A percentile compares a stretch with the other conserved stretches of the same genome.
Conservation (phyloP, 2,329 filamentous ascomycete species). For the Metarhizium humberi region DNA sequence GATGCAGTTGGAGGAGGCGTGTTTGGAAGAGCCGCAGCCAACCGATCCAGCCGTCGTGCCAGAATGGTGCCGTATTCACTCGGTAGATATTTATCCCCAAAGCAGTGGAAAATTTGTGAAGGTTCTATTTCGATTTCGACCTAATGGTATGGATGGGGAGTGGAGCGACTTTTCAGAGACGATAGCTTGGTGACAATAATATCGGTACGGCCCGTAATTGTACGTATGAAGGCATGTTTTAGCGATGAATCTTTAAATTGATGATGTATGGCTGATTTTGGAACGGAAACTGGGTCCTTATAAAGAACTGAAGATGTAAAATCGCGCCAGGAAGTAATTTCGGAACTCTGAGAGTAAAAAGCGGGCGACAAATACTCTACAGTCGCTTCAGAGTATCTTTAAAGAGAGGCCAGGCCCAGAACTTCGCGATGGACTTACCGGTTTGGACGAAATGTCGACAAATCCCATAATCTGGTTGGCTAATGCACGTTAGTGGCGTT, state of each 20-base stretch:
- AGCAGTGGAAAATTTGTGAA: neutral
- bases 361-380: no score
- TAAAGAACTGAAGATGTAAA: no score
- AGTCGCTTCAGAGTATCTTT: no score
- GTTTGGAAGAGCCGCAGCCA: neutral
- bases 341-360: no score
- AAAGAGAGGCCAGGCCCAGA: no score
- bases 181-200: neutral
- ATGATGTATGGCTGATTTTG: no score
- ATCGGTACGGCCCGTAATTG: neutral
- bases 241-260: neutral
- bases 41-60: conserved; percentile 1
- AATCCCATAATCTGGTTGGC: no score
- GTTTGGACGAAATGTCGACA: no score
- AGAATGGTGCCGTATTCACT: conserved; percentile 6
- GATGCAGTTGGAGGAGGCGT: conserved; percentile 8
- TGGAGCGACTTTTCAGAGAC: conserved; percentile 3
- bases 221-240: neutral
- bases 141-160: conserved; percentile 4
- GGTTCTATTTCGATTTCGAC: neutral
- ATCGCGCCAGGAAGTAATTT: no score
- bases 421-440: no score
- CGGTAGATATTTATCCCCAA: conserved; percentile 1
- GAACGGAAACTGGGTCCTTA: no score
- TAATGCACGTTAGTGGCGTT: no score